Evolutionary conservation across 1,139 yeast genomes (phyloP).

Genomic region (Kodamaea plutei): DNA sequence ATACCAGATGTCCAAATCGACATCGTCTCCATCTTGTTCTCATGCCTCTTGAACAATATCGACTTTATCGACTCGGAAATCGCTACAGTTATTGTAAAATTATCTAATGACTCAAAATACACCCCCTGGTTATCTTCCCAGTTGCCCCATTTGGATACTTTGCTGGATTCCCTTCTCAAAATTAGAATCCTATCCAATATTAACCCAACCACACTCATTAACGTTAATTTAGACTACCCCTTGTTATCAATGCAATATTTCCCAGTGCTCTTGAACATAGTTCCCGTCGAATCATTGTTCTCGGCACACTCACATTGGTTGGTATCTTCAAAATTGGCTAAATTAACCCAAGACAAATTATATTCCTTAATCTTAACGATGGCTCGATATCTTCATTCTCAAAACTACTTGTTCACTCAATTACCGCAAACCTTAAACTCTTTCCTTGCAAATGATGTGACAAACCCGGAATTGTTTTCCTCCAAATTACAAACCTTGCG

Average conservation of each 20-base stretch:
- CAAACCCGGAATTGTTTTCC: conserved; percentile 6
- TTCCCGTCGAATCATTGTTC: conserved; percentile 20
- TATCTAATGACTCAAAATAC: conserved; percentile 12
- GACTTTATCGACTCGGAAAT: conserved; percentile 10
- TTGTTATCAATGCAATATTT: conserved; percentile 20
- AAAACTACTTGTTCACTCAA: conserved; percentile 21
- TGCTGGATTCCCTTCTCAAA: conserved; percentile 21
- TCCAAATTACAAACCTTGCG: conserved; percentile 24
- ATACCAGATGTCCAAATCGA: conserved; percentile 2
- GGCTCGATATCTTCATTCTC: conserved; percentile 22
- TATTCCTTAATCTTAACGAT: conserved; percentile 22
- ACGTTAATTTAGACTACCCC: conserved; percentile 17
- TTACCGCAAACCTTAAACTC: conserved; percentile 25
- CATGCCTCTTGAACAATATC: neutral
- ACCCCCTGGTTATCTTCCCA: conserved; percentile 4
- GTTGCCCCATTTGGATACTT: conserved; percentile 6
- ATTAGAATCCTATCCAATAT: conserved; percentile 21
- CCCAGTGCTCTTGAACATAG: conserved; percentile 27
- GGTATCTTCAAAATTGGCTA: conserved; percentile 16
- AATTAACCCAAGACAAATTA: conserved; percentile 25
- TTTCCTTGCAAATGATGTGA: conserved; percentile 9
- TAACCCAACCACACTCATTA: conserved; percentile 15
- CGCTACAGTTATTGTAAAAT: conserved; percentile 19
- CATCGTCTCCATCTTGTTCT: neutral
- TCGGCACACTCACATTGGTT: conserved; percentile 13